Evolutionary conservation across 2,329 filamentous ascomycete species (phyloP), one percentile per base, ranked within the genome.

Genomic region (Sarocladium strictum): DNA sequence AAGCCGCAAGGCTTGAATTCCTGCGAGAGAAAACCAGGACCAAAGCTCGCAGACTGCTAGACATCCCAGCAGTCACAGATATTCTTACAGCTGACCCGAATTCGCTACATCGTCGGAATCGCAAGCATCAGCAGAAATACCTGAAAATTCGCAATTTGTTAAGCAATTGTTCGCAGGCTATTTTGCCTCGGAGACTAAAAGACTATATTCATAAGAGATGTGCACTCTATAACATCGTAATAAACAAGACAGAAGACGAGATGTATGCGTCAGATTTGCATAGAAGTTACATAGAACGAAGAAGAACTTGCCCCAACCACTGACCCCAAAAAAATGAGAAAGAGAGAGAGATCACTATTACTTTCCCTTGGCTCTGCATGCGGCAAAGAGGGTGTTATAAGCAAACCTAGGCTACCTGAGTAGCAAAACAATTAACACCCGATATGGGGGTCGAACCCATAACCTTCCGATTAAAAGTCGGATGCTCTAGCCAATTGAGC

Each of bases 201-300:
- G 41, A 45, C 41, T 24, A 23, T 45, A 45, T 45, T 23, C 41
- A 45, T n/a, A 45, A 45, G 41, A 45, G 41, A 45, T 45, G 41
- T 45, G 41, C n/a, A 45, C 41, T 45, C 41, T 26, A 45, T 45
- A 21, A 10, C 17, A 45, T 45, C 26, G 23, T 17, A 45, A n/a
- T 45, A 21, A 21, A 21, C 41, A 45, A 17, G 41, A 21, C 26
- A 45, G 41, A 45, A 45, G 41, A 15, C 21, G 41, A 45, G 41
- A 45, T 45, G 26, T 45, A 45, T 23, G 21, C 41, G 10, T 41
- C 37, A 41, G n/a, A n/a, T n/a, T n/a, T n/a, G n/a, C n/a, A n/a
- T n/a, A n/a, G n/a, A n/a, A n/a, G n/a, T n/a, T n/a, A n/a, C n/a
- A n/a, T n/a, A n/a, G n/a, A n/a, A n/a, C n/a, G n/a, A n/a, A n/a